These are phyloP conservation scores for Phtheirospermum japonicum DNA, from an alignment of 257 asterid genomes.

Conservation along the genomic window DNA sequence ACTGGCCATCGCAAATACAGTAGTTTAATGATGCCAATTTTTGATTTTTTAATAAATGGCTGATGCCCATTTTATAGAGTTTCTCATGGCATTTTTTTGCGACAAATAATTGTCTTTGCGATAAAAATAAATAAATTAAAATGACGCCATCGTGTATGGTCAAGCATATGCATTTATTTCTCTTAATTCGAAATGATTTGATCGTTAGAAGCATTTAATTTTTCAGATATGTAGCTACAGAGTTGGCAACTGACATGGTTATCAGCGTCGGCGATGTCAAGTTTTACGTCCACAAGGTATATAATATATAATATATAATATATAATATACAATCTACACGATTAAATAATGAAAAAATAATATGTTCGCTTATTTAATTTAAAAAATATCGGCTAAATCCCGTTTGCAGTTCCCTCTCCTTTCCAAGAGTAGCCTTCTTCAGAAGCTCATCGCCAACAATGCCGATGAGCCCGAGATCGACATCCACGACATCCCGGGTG, in stretches of 20 bases:
- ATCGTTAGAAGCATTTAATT: constrained; percentile 7
- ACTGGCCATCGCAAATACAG: no score
- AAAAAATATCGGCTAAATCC: not conserved
- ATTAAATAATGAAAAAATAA: no score
- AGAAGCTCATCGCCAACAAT: not conserved
- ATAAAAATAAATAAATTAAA: no score
- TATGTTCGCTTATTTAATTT: no score
- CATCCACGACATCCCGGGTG: not conserved
- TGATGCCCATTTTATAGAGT: not conserved
- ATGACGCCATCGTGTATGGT: not conserved
- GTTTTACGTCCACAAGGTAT: constrained; percentile 54
- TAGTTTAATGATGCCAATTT: no score
- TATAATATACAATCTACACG: not conserved
- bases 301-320: constrained; percentile 2
- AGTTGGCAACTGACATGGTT: constrained; percentile 46
- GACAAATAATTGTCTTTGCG: not conserved
- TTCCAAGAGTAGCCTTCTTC: not conserved
- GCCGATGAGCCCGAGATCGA: not conserved
- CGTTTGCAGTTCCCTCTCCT: constrained; percentile 8
- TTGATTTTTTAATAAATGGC: no score
- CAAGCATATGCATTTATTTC: not conserved
- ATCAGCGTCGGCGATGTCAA: constrained; percentile 43
- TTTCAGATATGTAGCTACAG: constrained; percentile 52
- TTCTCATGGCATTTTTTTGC: no score
- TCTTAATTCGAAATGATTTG: not conserved